phyloP scores from a whole-genome alignment of 2,329 filamentous ascomycete species.

The Fusarium nodosum region DNA sequence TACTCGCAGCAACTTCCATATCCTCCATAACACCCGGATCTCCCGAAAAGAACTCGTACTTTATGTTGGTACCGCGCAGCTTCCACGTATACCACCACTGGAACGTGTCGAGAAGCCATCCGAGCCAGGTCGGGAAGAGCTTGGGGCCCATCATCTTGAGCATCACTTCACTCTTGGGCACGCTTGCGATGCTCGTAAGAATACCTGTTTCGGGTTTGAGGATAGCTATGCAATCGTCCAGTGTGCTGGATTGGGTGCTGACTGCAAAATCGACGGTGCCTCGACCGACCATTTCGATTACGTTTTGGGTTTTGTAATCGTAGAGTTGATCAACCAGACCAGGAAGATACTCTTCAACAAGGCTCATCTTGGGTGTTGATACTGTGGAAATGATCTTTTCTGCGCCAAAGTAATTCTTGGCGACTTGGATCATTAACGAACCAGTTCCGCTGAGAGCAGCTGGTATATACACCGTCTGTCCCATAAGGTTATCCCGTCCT shows the following conservation, averaged over 20 bases:
- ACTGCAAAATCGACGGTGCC: constrained; percentile 65
- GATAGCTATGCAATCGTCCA: constrained; percentile 58
- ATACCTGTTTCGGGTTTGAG: constrained; percentile 56
- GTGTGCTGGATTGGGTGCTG: constrained; percentile 61
- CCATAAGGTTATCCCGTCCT: constrained; percentile 58
- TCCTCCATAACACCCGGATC: constrained; percentile 58
- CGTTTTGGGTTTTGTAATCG: constrained; percentile 62
- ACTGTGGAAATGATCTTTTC: constrained; percentile 64
- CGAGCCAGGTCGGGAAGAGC: constrained; percentile 56
- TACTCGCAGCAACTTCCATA: constrained; percentile 57
- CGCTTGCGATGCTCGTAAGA: constrained; percentile 58
- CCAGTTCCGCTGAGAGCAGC: constrained; percentile 65
- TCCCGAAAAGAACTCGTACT: constrained; percentile 62
- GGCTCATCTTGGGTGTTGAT: constrained; percentile 64
- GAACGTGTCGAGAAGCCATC: constrained; percentile 53
- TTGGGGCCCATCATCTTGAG: constrained; percentile 52
- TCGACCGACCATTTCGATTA: constrained; percentile 55
- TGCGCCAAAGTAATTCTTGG: constrained; percentile 64
- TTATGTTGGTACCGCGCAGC: constrained; percentile 60
- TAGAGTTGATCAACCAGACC: constrained; percentile 64
- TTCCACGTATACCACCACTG: constrained; percentile 59
- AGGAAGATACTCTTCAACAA: constrained; percentile 58
- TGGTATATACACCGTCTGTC: constrained; percentile 66
- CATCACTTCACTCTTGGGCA: constrained; percentile 53
- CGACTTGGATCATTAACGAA: constrained; percentile 61